Evolutionary conservation across 2,329 filamentous ascomycete genomes (phyloP).

Genomic region (Ophiostoma quercus): DNA sequence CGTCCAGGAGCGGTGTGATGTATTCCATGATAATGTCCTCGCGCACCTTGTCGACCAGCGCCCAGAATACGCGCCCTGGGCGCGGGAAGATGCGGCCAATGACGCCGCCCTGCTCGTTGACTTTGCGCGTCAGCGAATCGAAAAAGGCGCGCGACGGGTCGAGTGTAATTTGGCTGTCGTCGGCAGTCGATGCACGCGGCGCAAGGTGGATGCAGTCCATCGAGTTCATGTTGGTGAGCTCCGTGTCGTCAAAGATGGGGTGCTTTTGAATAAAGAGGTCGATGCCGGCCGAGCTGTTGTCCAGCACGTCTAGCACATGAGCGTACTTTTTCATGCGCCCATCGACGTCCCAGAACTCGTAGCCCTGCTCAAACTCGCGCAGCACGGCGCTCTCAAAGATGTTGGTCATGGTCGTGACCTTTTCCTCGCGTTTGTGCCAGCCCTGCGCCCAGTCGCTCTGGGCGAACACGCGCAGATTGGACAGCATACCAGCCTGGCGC

Average conservation of each 20-base stretch:
- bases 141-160: conserved; percentile 81
- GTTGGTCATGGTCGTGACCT: conserved; percentile 65
- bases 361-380: conserved; percentile 87
- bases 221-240: conserved; percentile 61
- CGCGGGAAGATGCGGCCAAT: conserved; percentile 80
- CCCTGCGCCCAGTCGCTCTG: conserved; percentile 76
- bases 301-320: conserved; percentile 74
- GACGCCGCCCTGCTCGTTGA: conserved; percentile 74
- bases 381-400: conserved; percentile 89
- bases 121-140: conserved; percentile 62
- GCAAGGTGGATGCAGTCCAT: conserved; percentile 63
- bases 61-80: conserved; percentile 63
- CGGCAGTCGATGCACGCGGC: neutral
- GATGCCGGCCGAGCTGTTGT: conserved; percentile 70
- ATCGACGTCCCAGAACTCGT: conserved; percentile 81
- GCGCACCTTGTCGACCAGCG: conserved; percentile 74
- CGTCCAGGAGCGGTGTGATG: conserved; percentile 77
- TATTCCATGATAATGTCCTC: conserved; percentile 86
- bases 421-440: conserved; percentile 64
- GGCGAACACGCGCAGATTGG: conserved; percentile 72
- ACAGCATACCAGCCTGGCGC: conserved; percentile 82
- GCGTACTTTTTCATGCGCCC: conserved; percentile 86
- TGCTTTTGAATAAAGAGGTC: conserved; percentile 88
- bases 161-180: conserved; percentile 62
- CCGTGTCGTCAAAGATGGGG: conserved; percentile 69